Evolutionary conservation across 805 yeast species (phyloP).

Genomic region (Torulaspora maleeae): DNA sequence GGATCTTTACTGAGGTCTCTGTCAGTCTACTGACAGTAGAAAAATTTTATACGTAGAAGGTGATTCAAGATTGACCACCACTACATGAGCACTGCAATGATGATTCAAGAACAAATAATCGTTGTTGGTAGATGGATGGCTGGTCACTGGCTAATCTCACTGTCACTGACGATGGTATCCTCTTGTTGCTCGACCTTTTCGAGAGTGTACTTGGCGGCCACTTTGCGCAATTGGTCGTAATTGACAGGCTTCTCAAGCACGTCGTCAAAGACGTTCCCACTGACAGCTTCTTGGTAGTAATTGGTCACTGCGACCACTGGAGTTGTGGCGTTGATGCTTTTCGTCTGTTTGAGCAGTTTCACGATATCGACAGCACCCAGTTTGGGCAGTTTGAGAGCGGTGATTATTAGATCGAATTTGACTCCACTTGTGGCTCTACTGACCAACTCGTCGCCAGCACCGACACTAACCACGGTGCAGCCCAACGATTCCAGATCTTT

Average conservation of each 20-base stretch:
- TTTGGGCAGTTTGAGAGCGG: slow-evolving; percentile 65
- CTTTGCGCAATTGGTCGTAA: slow-evolving; percentile 24
- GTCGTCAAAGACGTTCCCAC: slow-evolving; percentile 53
- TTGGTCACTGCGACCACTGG: slow-evolving; percentile 75
- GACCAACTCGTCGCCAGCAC: slow-evolving; percentile 77
- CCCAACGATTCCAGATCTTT: slow-evolving; percentile 63
- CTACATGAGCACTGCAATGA: neutral
- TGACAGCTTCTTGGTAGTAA: slow-evolving; percentile 60
- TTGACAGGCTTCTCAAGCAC: slow-evolving; percentile 68
- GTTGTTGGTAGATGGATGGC: no score
- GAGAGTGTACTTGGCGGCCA: slow-evolving; percentile 32
- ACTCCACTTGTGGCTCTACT: slow-evolving; percentile 78
- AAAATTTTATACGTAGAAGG: slow-evolving; percentile 8
- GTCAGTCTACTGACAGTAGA: neutral
- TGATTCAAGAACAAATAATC: no score
- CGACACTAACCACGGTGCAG: slow-evolving; percentile 72
- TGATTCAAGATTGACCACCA: neutral
- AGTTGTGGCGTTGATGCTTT: slow-evolving; percentile 70
- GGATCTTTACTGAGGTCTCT: neutral
- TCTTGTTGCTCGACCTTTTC: slow-evolving; percentile 32
- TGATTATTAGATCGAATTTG: slow-evolving; percentile 76
- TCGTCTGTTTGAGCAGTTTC: slow-evolving; percentile 67
- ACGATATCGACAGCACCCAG: slow-evolving; percentile 72
- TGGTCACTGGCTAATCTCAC: slow-evolving; percentile 16
- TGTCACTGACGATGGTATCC: slow-evolving; percentile 34